These are phyloP conservation scores for Ogataea allantospora DNA, from an alignment of 805 yeast species.

Conservation along the genomic window DNA sequence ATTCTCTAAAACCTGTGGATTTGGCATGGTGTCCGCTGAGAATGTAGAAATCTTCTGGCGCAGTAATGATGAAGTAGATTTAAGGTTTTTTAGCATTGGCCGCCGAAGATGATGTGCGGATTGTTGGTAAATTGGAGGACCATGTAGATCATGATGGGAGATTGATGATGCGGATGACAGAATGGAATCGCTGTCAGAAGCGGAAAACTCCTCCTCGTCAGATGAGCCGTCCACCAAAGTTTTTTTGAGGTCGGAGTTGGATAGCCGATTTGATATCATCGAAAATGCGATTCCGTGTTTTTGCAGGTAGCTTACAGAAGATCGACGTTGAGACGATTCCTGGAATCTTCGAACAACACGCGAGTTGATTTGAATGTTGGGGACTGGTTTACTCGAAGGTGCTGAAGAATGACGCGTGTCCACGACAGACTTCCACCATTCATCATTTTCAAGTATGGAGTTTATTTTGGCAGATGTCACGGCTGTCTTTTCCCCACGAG, in stretches of 20 bases:
- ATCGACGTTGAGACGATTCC: conserved; percentile 38
- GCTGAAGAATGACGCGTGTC: conserved; percentile 45
- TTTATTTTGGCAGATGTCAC: conserved; percentile 46
- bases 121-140: conserved; percentile 9
- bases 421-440: conserved; percentile 80
- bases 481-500: conserved; percentile 57
- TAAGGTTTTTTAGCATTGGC: conserved; percentile 23
- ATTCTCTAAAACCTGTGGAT: conserved; percentile 63
- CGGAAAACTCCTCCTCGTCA: conserved; percentile 25
- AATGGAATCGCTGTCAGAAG: conserved; percentile 28
- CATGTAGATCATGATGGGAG: conserved; percentile 7
- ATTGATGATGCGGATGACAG: conserved; percentile 20
- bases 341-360: conserved; percentile 30
- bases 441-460: conserved; percentile 52
- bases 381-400: conserved; percentile 9
- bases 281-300: conserved; percentile 75
- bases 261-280: conserved; percentile 62
- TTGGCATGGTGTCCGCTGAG: conserved; percentile 70
- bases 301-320: conserved; percentile 64
- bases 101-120: conserved; percentile 20
- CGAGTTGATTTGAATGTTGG: conserved; percentile 24
- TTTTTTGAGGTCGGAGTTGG: conserved; percentile 32
- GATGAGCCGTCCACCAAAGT: conserved; percentile 25
- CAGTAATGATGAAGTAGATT: conserved; percentile 22
- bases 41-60: conserved; percentile 30